Evolutionary conservation across 805 yeast genomes (phyloP), one percentile per base, ranked within the genome.

Genomic region (Barnettozyma wickerhamii): DNA sequence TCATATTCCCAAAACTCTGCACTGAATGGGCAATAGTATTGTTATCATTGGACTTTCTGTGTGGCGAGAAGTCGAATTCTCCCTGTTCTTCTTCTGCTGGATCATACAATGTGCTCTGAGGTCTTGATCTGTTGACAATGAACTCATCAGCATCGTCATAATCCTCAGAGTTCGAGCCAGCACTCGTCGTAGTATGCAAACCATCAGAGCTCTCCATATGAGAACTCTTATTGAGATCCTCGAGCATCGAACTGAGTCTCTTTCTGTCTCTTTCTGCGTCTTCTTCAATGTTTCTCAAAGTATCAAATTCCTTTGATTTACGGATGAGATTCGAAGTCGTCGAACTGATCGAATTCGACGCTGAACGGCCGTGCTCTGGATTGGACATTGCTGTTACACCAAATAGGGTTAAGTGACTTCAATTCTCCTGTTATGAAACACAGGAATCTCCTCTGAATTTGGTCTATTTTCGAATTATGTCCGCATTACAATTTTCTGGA

Each of bases 61-160:
- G n/a, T n/a, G n/a, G n/a, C n/a, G n/a, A n/a, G n/a, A n/a, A n/a
- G n/a, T n/a, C n/a, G n/a, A n/a, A n/a, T n/a, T n/a, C n/a, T n/a
- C n/a, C n/a, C n/a, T n/a, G n/a, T n/a, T n/a, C n/a, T n/a, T n/a
- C n/a, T n/a, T n/a, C n/a, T n/a, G n/a, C n/a, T n/a, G n/a, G n/a
- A n/a, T n/a, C n/a, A n/a, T n/a, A 12, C 12, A n/a, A 21, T 17
- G 30, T 12, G 14, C 15, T 26, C 6, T 24, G 19, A 26, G 6
- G n/a, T n/a, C 7, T 27, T 13, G 32, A 17, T 18, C 29, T 45
- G 19, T 45, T 39, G 35, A 33, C 35, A 23, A 43, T 46, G 20
- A 40, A 46, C n/a, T 41, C 47, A 24, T 46, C 49, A 21, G 45
- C 44, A 38, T 46, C 48, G 15, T 36, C 41, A 19, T 34, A 38